Percentiles rank a stretch among this genome's conserved stretches.
phyloP scores from a whole-genome alignment of 2,329 filamentous ascomycete species.

The Hypoxylon sp. region DNA sequence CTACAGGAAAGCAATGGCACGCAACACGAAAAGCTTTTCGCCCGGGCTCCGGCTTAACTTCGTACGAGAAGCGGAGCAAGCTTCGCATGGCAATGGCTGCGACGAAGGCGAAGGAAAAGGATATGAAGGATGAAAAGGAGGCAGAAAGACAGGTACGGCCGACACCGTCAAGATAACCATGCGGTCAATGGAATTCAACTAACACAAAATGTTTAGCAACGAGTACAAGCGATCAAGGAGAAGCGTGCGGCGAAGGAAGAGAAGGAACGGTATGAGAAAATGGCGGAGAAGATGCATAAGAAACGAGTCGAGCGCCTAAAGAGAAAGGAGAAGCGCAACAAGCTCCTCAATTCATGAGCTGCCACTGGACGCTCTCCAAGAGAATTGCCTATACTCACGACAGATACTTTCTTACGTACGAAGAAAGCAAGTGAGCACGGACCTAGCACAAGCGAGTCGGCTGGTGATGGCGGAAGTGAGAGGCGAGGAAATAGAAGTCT shows the following conservation, averaged over 20 bases:
- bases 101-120: conserved; percentile 93
- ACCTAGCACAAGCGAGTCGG: background rate
- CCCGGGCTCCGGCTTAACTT: conserved; percentile 79
- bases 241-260: conserved; percentile 91
- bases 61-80: conserved; percentile 81
- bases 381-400: conserved; percentile 11
- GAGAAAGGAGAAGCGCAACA: conserved; percentile 96
- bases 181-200: background rate
- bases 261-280: conserved; percentile 89
- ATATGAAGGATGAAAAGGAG: conserved; percentile 96
- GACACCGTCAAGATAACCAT: conserved; percentile 12
- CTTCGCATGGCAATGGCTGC: conserved; percentile 76
- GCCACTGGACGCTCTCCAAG: background rate
- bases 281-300: conserved; percentile 98
- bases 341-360: conserved; percentile 75
- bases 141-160: conserved; percentile 78
- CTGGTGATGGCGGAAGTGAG: background rate
- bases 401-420: background rate
- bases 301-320: conserved; percentile 94
- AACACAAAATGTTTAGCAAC: conserved; percentile 65
- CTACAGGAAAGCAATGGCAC: conserved; percentile 94
- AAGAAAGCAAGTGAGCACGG: background rate
- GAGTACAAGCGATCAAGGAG: conserved; percentile 84
- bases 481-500: background rate
- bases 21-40: conserved; percentile 85